Evolutionary conservation across 768 basidiomycete genomes (phyloP), one percentile per base, ranked within the genome.

Genomic region (Agaricus subrufescens): DNA sequence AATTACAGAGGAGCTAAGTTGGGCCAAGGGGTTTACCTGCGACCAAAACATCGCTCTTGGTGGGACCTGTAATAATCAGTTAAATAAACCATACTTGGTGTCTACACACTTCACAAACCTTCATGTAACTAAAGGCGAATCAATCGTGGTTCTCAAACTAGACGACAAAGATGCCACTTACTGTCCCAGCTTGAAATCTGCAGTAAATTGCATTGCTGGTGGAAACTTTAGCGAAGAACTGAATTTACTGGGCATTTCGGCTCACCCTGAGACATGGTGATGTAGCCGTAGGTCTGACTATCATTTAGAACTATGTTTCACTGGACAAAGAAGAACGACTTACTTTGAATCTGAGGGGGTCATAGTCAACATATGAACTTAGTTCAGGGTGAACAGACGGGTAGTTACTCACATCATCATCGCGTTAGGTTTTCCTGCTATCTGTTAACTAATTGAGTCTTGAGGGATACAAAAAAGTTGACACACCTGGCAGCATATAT

Each of bases 131-230:
- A 34, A 7, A 46, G 7, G 26, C 31, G 38, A 19, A 30, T 53
- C 26, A 37, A 46, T 53, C 31, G 44, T 19, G 34, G 29, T 34
- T 40, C 57, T 19, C 31, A 38, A 34, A 30, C 53, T 42, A 30
- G 19, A 3, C 34, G n/a, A 44, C 42, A 25, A 44, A 30, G 39
- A 9, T n/a, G 51, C 23, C 42, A 85, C 86, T 73, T 75, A 87
- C 70, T 89, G 86, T 45, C 88, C 87, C 19, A 89, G 77, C 69
- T 89, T 90, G 67, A 89, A 85, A 66, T 89, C 88, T 48, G 80
- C 78, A 14, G 85, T 80, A 65, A 89, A 88, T 58, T 80, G 79
- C 68, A 88, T 77, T 2, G 84, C 86, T 72, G 70, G 71, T 71
- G 23, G 6, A 56, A 40, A 47, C 15, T 39, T 71, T 74, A 59